phyloP scores from a whole-genome alignment of 2,329 filamentous ascomycete species.

The Pleoardoris graminearum region DNA sequence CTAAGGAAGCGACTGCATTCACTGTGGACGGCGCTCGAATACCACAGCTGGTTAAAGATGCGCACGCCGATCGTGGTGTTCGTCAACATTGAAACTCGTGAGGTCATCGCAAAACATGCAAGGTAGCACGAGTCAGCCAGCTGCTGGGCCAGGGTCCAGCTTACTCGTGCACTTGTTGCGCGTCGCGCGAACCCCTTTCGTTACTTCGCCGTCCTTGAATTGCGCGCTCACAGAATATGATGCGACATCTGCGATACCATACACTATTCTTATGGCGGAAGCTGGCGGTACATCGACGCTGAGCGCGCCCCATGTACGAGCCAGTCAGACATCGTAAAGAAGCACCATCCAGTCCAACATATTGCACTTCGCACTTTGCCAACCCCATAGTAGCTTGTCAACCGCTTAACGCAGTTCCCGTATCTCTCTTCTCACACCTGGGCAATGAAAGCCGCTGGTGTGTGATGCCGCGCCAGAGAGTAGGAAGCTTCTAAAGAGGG shows the following conservation, averaged over 20 bases:
- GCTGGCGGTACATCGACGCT: too few relatives aligned
- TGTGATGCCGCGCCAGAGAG: constrained; percentile 57
- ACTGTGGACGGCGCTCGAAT: too few relatives aligned
- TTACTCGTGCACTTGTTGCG: neutral
- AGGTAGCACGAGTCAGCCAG: neutral
- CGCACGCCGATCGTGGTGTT: too few relatives aligned
- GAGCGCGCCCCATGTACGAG: constrained; percentile 8
- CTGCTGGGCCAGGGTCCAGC: constrained; percentile 2
- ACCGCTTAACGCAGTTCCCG: neutral
- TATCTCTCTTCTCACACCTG: neutral
- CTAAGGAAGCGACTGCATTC: too few relatives aligned
- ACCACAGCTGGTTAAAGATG: too few relatives aligned
- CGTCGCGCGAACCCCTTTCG: too few relatives aligned
- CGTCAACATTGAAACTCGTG: neutral
- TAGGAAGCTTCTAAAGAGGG: constrained; percentile 48
- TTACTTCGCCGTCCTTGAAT: too few relatives aligned
- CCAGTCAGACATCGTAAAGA: constrained; percentile 1
- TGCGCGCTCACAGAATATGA: too few relatives aligned
- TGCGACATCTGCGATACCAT: neutral
- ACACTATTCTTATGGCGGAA: too few relatives aligned
- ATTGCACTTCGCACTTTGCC: neutral
- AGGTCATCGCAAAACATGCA: neutral
- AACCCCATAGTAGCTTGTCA: neutral
- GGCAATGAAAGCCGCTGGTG: too few relatives aligned
- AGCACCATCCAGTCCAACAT: neutral